Percentiles rank a stretch among this genome's conserved stretches.
phyloP scores from a whole-genome alignment of 768 basidiomycete species.

The Dentipellis fragilis region DNA sequence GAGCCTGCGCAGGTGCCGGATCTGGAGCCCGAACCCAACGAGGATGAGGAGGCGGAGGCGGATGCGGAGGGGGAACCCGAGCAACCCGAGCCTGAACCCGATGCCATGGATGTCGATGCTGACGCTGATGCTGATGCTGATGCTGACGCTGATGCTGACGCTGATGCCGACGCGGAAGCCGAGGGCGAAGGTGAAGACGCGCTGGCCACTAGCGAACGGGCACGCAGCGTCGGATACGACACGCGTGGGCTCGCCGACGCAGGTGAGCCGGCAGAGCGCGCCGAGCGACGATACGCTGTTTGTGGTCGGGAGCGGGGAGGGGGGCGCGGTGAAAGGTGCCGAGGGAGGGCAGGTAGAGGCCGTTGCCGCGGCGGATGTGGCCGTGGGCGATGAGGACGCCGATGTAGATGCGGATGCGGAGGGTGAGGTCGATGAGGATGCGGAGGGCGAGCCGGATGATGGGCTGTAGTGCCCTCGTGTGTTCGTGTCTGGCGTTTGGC shows the following conservation, averaged over 20 bases:
- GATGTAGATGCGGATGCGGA: conserved; percentile 30
- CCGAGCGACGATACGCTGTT: conserved; percentile 51
- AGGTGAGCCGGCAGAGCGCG: conserved; percentile 39
- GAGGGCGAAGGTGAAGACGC: too few species aligned
- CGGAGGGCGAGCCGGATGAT: conserved; percentile 23
- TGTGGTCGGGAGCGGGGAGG: conserved; percentile 15
- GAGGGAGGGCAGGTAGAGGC: conserved; percentile 24
- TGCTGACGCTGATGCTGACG: neutral
- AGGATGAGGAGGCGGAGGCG: neutral
- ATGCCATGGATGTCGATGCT: neutral
- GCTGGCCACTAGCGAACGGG: neutral
- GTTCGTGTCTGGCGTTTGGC: too few species aligned
- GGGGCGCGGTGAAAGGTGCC: conserved; percentile 14
- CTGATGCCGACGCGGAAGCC: too few species aligned
- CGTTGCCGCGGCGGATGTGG: conserved; percentile 34
- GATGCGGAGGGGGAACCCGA: neutral
- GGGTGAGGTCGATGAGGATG: conserved; percentile 22
- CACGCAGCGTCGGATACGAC: neutral
- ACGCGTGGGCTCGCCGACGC: neutral
- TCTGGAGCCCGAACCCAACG: neutral
- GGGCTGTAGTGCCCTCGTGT: conserved; percentile 2
- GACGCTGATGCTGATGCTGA: neutral
- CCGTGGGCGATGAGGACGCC: conserved; percentile 22
- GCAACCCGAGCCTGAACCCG: neutral
- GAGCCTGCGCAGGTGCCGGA: conserved; percentile 10